Evolutionary conservation across 805 yeast genomes (phyloP), one percentile per base, ranked within the genome.

Genomic region (Komagataella pseudopastoris): DNA sequence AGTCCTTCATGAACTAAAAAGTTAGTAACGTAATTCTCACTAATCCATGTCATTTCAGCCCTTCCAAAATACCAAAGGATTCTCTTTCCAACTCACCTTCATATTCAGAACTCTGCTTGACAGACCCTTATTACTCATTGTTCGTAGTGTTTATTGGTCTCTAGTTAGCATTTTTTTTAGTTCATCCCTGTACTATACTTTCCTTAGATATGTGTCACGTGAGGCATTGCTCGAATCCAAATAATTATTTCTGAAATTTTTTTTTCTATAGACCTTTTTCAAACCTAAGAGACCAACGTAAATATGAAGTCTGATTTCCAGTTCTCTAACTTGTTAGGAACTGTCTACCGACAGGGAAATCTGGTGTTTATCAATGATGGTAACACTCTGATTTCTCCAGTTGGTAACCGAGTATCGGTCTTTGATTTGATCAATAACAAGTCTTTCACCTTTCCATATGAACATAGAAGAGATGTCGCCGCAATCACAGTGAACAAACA

Each of bases 291-390:
- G 30, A 18, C 12, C 3, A 47, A 7, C 48, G 47, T 14, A 30
- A 30, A 2, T 8, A 88, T 88, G 96, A 87, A 82, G 70, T 82
- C 95, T n/a, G 95, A 88, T 69, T 88, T 84, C 64, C 71, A 83
- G 75, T 85, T 93, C 59, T 81, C 95, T 39, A 93, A 91, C 68
- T 72, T 93, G 36, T 71, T 93, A 59, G 99, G 99, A 24, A 90
- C 98, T 0, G 98, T 93, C 3, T 93, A 93, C 63, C 74, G 95
- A 49, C 87, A 85, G 62, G 99, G 98, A n/a, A 89, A 91, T 64
- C 69, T 93, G 23, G 73, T 83, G 4, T 93, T 84, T 69, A 83
- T 95, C 1, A 79, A 83, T 1, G 96, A 90, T 62, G 99, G 99
- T 2, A 80, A 85, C 8, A 77, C 79, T 52, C 71, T 93, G 39